Base-by-base conservation (phyloP, 1,284 basidiomycete genomes). In the Rhodotorula glutinis region DNA sequence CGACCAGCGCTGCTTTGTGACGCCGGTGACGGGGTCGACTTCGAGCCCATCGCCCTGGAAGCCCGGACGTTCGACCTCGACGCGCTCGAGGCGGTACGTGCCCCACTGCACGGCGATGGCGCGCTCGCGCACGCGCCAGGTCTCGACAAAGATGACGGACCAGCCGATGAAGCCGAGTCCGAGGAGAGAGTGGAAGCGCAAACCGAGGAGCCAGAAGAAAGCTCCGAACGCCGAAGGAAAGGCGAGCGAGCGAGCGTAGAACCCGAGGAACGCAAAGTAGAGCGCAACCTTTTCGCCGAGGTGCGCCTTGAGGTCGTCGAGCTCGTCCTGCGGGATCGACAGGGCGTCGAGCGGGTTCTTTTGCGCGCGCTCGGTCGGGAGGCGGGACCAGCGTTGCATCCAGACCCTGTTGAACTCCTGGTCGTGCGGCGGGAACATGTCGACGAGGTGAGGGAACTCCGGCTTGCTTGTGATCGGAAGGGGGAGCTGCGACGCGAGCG, bases 281-380 rank as follows among this genome's bases (percentile, higher is more conserved):
- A 94, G 84, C n/a, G 91, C 90, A 21, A 95, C 82, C 1, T 86
- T 83, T 75, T 92, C 91, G 21, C 93, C 91, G 76, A 92, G 93
- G 77, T 88, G 85, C 62, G 86, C 82, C 51, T 86, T 83, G 63
- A 89, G 83, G 62, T 82, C 83, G 66, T 82, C 83, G 53, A 86
- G 82, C 67, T 85, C 82, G 53, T 82, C 82, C 58, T 73, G 78
- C 65, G 73, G 76, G 57, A 82, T 79, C 25, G 79, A 67, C 47
- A 87, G 83, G 5, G 71, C 57, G 25, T 60, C 62, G 53, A 67
- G 47, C 30, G 66, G 66, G 58, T 67, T 64, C 43, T 65, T 56
- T 29, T 40, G 43, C n/a, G 30, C 11, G 13, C 21, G 29, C 19
- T 51, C 49, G 57, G 84, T 82, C 17, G 57, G 57, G 65, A 84